These are phyloP conservation scores for Paecilomyces fulvus DNA, from an alignment of 2,329 filamentous ascomycete genomes.

Conservation along the genomic window DNA sequence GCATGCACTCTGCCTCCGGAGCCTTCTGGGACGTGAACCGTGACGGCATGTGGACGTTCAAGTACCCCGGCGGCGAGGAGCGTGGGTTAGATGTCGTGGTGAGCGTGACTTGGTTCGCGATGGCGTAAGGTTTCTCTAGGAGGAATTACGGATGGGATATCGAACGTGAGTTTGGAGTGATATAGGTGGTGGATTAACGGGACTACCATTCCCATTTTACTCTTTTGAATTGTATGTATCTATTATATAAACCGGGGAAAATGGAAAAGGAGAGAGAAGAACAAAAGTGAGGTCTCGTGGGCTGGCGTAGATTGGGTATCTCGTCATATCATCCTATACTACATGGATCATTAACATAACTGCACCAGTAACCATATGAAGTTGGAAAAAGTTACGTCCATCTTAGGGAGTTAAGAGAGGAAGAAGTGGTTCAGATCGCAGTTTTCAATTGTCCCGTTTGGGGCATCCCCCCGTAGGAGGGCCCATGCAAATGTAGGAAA, in stretches of 20 bases:
- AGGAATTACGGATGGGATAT: neutral
- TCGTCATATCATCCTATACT: neutral
- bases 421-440: neutral
- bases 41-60: conserved; percentile 47
- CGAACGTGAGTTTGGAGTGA: neutral
- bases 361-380: neutral
- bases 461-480: neutral
- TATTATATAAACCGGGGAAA: neutral
- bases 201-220: neutral
- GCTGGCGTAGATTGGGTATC: neutral
- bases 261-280: neutral
- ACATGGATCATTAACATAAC: neutral
- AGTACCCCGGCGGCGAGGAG: conserved; percentile 39
- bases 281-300: neutral
- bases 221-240: conserved; percentile 1
- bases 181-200: neutral
- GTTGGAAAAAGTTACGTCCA: neutral
- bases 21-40: conserved; percentile 45
- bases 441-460: neutral
- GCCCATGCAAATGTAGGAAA: neutral
- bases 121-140: conserved; percentile 13
- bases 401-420: neutral
- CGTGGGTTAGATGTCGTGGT: conserved; percentile 42
- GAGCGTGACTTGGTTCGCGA: conserved; percentile 41
- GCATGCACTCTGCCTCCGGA: conserved; percentile 47